phyloP scores from a whole-genome alignment of 129 eudicot species.

The Saussurea involucrata region DNA sequence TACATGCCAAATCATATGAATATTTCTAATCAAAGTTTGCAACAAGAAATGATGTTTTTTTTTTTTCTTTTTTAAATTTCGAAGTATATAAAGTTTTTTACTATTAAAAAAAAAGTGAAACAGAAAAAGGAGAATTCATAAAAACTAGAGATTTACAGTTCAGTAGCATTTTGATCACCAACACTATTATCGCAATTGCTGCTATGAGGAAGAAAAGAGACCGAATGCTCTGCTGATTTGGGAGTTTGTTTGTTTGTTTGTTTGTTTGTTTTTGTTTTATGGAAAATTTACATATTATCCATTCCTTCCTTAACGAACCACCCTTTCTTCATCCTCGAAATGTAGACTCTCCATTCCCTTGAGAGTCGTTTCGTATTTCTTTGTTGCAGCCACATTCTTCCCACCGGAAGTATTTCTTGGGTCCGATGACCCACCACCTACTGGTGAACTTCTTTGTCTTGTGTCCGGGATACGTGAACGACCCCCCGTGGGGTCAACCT shows the following conservation, averaged over 20 bases:
- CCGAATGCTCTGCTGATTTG: constrained; percentile 4
- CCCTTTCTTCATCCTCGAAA: constrained; percentile 72
- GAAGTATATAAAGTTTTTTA: neutral
- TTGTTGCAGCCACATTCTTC: constrained; percentile 38
- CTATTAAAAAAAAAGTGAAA: constrained; percentile 2
- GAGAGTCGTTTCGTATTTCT: constrained; percentile 68
- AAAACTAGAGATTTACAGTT: constrained; percentile 35
- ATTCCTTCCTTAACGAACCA: constrained; percentile 23
- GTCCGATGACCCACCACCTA: constrained; percentile 38
- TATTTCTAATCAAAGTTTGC: too few relatives aligned
- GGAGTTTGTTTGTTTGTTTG: neutral
- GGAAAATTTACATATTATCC: constrained; percentile 31
- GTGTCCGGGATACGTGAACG: constrained; percentile 45
- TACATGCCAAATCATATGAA: too few relatives aligned
- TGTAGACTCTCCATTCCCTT: constrained; percentile 73
- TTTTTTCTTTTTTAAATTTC: too few relatives aligned
- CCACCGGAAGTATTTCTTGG: constrained; percentile 50
- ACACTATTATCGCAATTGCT: constrained; percentile 22
- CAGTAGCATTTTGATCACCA: constrained; percentile 10
- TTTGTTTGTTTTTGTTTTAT: constrained; percentile 10
- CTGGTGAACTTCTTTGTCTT: constrained; percentile 41
- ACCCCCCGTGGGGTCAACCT: constrained; percentile 12
- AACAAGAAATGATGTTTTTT: too few relatives aligned
- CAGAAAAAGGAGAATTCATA: neutral
- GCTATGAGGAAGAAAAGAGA: constrained; percentile 10